A percentile compares a stretch with the other conserved stretches of the same genome.
These are phyloP conservation scores for Chenopodium album DNA, from an alignment of 148 eudicot genomes.

Conservation along the genomic window DNA sequence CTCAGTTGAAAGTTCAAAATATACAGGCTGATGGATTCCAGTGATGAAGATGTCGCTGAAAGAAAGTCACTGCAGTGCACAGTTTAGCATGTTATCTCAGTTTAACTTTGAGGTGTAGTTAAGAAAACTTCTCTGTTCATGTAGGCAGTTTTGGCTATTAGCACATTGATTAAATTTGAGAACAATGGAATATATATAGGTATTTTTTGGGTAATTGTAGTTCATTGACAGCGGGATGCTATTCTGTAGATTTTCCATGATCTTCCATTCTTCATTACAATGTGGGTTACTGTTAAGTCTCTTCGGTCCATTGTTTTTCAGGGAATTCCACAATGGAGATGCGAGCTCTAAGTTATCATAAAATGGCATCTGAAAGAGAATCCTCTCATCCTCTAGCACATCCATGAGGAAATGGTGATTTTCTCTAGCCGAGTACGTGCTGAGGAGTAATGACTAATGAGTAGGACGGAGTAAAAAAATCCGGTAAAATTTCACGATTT, in stretches of 20 bases:
- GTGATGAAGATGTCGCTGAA: conserved; percentile 35
- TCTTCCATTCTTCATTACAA: background rate
- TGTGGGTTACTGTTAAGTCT: background rate
- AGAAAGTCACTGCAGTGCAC: conserved; percentile 28
- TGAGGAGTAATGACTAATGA: too few relatives aligned
- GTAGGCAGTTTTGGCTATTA: conserved; percentile 7
- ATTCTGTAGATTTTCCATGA: background rate
- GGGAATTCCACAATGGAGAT: too few relatives aligned
- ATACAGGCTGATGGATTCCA: conserved; percentile 13
- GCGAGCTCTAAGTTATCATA: too few relatives aligned
- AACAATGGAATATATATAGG: conserved; percentile 8
- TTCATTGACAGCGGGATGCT: background rate
- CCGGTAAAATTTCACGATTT: too few relatives aligned
- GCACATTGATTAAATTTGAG: background rate
- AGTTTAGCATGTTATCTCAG: conserved; percentile 14
- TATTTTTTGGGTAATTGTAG: background rate
- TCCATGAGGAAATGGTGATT: too few relatives aligned
- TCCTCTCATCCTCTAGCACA: too few relatives aligned
- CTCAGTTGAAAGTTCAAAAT: background rate
- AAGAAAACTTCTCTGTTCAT: background rate
- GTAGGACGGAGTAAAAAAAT: too few relatives aligned
- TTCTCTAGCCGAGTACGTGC: too few relatives aligned
- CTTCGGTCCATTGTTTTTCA: background rate
- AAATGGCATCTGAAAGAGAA: too few relatives aligned
- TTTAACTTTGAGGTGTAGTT: conserved; percentile 5